A percentile compares a stretch with the other conserved stretches of the same genome.
Evolutionary conservation across 495 filamentous ascomycete genomes (phyloP).

Genomic region (Aspergillus leporis): DNA sequence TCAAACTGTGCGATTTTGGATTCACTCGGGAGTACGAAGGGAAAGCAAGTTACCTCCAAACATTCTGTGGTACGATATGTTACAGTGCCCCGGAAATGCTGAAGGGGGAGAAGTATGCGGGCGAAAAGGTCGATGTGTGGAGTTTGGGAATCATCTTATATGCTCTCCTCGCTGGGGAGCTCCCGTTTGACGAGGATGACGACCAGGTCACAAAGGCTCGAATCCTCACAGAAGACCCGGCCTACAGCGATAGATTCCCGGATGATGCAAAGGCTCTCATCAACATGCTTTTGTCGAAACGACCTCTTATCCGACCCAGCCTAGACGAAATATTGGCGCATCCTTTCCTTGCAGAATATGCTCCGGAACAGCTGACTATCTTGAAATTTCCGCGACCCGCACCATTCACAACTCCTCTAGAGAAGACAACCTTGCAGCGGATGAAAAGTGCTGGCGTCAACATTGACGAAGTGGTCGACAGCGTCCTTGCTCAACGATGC

Average conservation of each 20-base stretch:
- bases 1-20: conserved; percentile 98
- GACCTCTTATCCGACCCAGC: conserved; percentile 79
- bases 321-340: conserved; percentile 87
- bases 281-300: conserved; percentile 78
- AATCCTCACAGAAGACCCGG: conserved; percentile 82
- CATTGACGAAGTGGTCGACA: conserved; percentile 91
- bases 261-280: conserved; percentile 75
- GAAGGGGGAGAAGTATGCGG: conserved; percentile 96
- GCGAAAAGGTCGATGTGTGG: conserved; percentile 98
- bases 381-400: conserved; percentile 80
- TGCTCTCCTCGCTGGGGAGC: conserved; percentile 85
- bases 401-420: conserved; percentile 83
- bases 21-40: conserved; percentile 98
- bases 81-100: conserved; percentile 99
- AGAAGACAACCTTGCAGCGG: conserved; percentile 87
- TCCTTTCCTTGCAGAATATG: conserved; percentile 85
- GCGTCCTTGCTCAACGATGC: conserved; percentile 85
- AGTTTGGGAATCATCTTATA: conserved; percentile 96
- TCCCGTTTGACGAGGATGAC: conserved; percentile 95
- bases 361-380: conserved; percentile 86
- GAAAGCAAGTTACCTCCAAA: conserved; percentile 91
- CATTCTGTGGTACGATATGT: conserved; percentile 96
- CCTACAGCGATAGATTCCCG: conserved; percentile 77
- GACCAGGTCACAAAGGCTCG: conserved; percentile 80
- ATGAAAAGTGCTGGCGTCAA: conserved; percentile 96